Percentiles rank a stretch among this genome's conserved stretches.
Conservation (phyloP, 257 asterid species). For the Mentha longifolia region DNA sequence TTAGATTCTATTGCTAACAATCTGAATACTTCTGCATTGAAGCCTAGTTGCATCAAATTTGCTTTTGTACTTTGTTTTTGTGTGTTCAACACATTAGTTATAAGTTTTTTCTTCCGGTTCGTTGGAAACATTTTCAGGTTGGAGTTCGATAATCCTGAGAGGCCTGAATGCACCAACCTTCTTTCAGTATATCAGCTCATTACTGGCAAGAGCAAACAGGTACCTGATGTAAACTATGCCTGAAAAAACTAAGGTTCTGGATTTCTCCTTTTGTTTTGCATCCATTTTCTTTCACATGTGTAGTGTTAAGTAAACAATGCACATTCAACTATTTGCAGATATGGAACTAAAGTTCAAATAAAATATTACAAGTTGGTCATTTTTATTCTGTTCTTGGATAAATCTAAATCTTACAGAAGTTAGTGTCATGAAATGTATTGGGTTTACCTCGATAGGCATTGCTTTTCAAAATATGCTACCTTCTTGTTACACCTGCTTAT, state of each 20-base stretch:
- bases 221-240: constrained; percentile 32
- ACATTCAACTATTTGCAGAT: no score
- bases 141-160: constrained; percentile 88
- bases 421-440: not conserved
- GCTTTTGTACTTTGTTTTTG: not conserved
- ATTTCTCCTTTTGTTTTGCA: not conserved
- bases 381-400: not conserved
- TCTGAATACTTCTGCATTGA: constrained; percentile 7
- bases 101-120: constrained; percentile 26
- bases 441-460: constrained; percentile 16
- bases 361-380: not conserved
- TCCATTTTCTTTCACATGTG: constrained; percentile 15
- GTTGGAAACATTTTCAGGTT: constrained; percentile 53
- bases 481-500: constrained; percentile 3
- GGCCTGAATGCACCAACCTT: constrained; percentile 97
- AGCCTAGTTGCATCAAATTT: constrained; percentile 16
- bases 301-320: not conserved
- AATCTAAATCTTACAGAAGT: not conserved
- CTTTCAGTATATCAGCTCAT: constrained; percentile 88
- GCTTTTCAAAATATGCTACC: constrained; percentile 4
- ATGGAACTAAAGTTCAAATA: not conserved
- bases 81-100: constrained; percentile 3
- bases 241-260: not conserved
- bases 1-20: constrained; percentile 40
- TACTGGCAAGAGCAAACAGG: constrained; percentile 92